Evolutionary conservation across 2,329 filamentous ascomycete species (phyloP).

Genomic region (Gaeumannomyces tritici): DNA sequence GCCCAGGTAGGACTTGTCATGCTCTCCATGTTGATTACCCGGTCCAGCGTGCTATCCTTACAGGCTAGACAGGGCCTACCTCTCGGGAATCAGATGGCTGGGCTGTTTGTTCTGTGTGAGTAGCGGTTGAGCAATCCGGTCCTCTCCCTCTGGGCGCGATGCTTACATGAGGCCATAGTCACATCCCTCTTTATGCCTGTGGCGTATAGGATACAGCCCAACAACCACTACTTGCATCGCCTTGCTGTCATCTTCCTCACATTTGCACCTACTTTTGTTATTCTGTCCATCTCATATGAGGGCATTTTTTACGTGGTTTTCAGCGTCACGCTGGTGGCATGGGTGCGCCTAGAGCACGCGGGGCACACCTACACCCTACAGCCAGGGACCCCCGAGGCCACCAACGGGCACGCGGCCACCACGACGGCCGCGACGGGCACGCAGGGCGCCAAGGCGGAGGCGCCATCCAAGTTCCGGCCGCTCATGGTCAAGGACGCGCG

Average conservation of each 20-base stretch:
- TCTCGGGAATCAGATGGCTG: slow-evolving; percentile 76
- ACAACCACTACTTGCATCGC: slow-evolving; percentile 82
- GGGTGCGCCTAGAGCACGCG: slow-evolving; percentile 85
- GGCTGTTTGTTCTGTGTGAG: slow-evolving; percentile 69
- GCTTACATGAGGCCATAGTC: slow-evolving; percentile 20
- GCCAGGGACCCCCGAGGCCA: slow-evolving; percentile 6
- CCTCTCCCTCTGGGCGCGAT: background rate
- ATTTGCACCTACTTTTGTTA: slow-evolving; percentile 88
- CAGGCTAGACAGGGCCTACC: slow-evolving; percentile 81
- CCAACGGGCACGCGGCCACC: background rate
- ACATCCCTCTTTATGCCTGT: slow-evolving; percentile 70
- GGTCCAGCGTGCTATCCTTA: slow-evolving; percentile 74
- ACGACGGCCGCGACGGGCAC: background rate
- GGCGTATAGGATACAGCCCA: slow-evolving; percentile 70
- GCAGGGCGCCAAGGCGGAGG: slow-evolving; percentile 4
- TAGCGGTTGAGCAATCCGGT: slow-evolving; percentile 4
- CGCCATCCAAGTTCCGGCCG: slow-evolving; percentile 39
- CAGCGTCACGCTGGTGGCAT: slow-evolving; percentile 69
- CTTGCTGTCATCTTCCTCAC: slow-evolving; percentile 83
- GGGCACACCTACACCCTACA: slow-evolving; percentile 42
- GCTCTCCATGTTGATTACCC: slow-evolving; percentile 76
- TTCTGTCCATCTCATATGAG: slow-evolving; percentile 95
- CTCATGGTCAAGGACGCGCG: slow-evolving; percentile 77
- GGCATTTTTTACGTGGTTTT: slow-evolving; percentile 93
- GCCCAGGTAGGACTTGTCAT: slow-evolving; percentile 70